Evolutionary conservation across 306 rosid genomes (phyloP).

Genomic region (Senna tora): DNA sequence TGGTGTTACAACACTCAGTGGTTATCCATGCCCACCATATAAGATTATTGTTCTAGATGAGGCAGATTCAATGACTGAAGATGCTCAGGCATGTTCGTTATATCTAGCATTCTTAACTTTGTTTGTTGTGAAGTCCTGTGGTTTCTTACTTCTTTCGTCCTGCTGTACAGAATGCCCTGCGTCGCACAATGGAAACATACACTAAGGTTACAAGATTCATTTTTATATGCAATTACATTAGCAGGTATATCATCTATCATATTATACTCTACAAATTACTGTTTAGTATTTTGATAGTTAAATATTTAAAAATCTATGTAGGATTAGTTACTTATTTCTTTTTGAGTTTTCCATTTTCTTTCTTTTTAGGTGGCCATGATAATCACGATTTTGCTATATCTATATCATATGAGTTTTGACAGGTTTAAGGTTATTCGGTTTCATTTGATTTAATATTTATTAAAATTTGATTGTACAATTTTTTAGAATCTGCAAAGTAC

Average conservation of each 20-base stretch:
- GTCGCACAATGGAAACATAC: slow-evolving; percentile 95
- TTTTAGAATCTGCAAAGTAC: not conserved
- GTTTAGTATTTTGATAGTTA: not conserved
- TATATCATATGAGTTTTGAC: slow-evolving; percentile 8
- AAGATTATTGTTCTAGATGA: slow-evolving; percentile 94
- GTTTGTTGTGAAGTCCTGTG: slow-evolving; percentile 6
- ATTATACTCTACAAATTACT: slow-evolving; percentile 8
- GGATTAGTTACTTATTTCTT: not conserved
- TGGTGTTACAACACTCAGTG: slow-evolving; percentile 47
- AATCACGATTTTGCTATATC: slow-evolving; percentile 20
- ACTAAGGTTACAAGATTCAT: slow-evolving; percentile 93
- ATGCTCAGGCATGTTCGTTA: slow-evolving; percentile 68
- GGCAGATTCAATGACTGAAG: slow-evolving; percentile 99
- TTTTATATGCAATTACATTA: slow-evolving; percentile 92
- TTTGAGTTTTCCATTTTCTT: not conserved
- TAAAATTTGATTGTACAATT: not conserved
- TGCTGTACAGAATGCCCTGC: slow-evolving; percentile 80
- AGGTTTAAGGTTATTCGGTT: not conserved
- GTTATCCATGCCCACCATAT: slow-evolving; percentile 85
- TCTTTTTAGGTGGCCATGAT: not conserved
- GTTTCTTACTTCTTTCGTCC: slow-evolving; percentile 7
- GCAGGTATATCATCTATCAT: slow-evolving; percentile 61
- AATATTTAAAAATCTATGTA: not conserved
- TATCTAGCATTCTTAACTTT: not conserved
- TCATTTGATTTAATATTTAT: not conserved